Evolutionary conservation across 768 basidiomycete species (phyloP).

Genomic region (Amanita jacksonii): DNA sequence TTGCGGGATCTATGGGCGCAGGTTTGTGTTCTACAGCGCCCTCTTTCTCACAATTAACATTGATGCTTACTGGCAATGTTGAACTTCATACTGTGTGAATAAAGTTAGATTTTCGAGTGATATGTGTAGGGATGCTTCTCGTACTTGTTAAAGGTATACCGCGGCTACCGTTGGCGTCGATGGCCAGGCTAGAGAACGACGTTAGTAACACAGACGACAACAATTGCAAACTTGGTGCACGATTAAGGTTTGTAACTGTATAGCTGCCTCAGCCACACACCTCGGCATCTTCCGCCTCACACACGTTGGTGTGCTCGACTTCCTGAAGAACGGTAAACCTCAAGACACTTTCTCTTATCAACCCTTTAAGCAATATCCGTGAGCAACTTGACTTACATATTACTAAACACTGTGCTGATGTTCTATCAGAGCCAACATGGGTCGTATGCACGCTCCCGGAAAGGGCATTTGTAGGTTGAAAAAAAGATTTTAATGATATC

Average conservation of each 20-base stretch:
- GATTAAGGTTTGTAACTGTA: slow-evolving; percentile 58
- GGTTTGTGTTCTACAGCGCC: slow-evolving; percentile 12
- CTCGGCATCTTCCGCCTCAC: slow-evolving; percentile 24
- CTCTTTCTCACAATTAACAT: slow-evolving; percentile 8
- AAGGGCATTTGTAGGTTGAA: slow-evolving; percentile 91
- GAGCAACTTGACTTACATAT: slow-evolving; percentile 9
- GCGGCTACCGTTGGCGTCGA: slow-evolving; percentile 35
- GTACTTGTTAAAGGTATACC: slow-evolving; percentile 31
- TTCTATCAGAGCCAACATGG: slow-evolving; percentile 49
- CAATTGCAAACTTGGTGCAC: slow-evolving; percentile 10
- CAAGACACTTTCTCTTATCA: slow-evolving; percentile 38
- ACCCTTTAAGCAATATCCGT: slow-evolving; percentile 26
- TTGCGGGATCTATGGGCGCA: slow-evolving; percentile 73
- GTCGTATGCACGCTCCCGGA: slow-evolving; percentile 99
- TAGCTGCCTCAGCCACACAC: slow-evolving; percentile 37
- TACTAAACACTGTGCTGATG: slow-evolving; percentile 11
- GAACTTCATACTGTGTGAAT: slow-evolving; percentile 73
- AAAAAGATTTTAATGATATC: slow-evolving; percentile 10
- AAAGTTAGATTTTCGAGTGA: slow-evolving; percentile 11
- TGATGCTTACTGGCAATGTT: slow-evolving; percentile 84
- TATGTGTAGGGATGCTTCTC: slow-evolving; percentile 3
- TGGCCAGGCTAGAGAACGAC: slow-evolving; percentile 15
- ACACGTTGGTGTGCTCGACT: slow-evolving; percentile 8
- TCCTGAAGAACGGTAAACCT: slow-evolving; percentile 22
- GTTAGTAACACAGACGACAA: slow-evolving; percentile 4